Base-by-base conservation (phyloP, 306 rosid genomes). In the Gillenia trifoliata region DNA sequence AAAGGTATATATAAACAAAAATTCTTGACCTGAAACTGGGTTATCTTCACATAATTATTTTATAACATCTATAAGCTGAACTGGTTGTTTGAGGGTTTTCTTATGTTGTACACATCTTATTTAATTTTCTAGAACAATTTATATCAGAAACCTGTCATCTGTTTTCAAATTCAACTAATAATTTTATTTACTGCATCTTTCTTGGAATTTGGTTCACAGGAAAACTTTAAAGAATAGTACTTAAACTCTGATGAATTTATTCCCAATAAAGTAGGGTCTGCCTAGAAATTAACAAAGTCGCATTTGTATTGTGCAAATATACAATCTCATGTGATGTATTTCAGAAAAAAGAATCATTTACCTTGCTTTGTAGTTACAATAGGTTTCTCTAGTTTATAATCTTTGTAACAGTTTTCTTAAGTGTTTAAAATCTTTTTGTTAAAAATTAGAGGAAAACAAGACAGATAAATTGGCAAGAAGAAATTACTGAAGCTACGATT, bases 11-110 rank as follows among this genome's bases (percentile, higher is more conserved):
- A 67, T 12, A 41, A n/a, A 63, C 6, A n/a, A 47, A 47, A 43
- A 72, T n/a, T 73, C 28, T 45, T 25, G 55, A 54, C 50, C 69
- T 26, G 69, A 80, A 64, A 31, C 20, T 20, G 22, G 16, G 56
- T 5, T 72, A 55, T 78, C 68, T 12, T 10, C 13, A 54, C 9
- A 40, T 26, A 38, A 41, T n/a, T 4, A 54, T 31, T 25, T 41
- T 28, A 52, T 30, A 64, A 59, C 3, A 68, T 68, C 50, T 20
- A 73, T 25, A 67, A 47, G 71, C 33, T 29, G 38, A 52, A 74
- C 19, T 19, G 15, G 23, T 33, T 52, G 31, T 15, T 70, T 31
- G 47, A n/a, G 26, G 7, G 23, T 17, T 34, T 13, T 26, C 28
- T 68, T 68, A 68, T 47, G 23, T 11, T 68, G 38, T 26, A 68